A percentile compares a stretch with the other conserved stretches of the same genome.
phyloP scores from a whole-genome alignment of 2,329 filamentous ascomycete genomes.

The Monascus ruber region DNA sequence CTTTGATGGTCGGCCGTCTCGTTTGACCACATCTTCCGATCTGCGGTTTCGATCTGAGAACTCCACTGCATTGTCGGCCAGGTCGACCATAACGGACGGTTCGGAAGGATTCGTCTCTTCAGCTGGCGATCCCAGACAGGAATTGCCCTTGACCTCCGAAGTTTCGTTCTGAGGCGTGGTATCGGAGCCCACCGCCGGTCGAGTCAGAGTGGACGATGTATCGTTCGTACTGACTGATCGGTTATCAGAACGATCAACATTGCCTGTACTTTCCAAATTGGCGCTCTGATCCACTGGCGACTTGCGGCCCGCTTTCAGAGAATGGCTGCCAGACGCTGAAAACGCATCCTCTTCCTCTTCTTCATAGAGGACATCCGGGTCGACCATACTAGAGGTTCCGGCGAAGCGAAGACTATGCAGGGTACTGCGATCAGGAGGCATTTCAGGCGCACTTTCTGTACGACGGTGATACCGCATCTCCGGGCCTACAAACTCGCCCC shows the following conservation, averaged over 20 bases:
- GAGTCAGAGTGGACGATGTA: conserved; percentile 17
- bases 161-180: conserved; percentile 9
- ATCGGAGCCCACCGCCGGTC: conserved; percentile 5
- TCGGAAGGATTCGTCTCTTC: not conserved
- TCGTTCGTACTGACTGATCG: conserved; percentile 14
- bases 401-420: conserved; percentile 27
- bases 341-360: conserved; percentile 42
- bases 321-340: conserved; percentile 28
- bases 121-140: conserved; percentile 1
- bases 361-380: conserved; percentile 39
- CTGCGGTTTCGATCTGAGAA: conserved; percentile 6
- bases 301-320: conserved; percentile 11
- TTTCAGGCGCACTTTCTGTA: conserved; percentile 38
- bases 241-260: conserved; percentile 6
- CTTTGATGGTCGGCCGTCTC: conserved; percentile 17
- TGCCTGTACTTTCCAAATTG: not conserved
- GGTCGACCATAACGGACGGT: not conserved
- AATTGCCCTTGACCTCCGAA: conserved; percentile 18
- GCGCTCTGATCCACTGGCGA: conserved; percentile 3
- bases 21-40: conserved; percentile 18
- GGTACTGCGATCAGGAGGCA: conserved; percentile 35
- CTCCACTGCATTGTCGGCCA: not conserved
- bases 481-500: conserved; percentile 35
- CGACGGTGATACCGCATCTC: conserved; percentile 41
- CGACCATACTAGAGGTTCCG: conserved; percentile 27